These are phyloP conservation scores for Malassezia dermatis DNA, from an alignment of 1,284 basidiomycete genomes.

Conservation along the genomic window DNA sequence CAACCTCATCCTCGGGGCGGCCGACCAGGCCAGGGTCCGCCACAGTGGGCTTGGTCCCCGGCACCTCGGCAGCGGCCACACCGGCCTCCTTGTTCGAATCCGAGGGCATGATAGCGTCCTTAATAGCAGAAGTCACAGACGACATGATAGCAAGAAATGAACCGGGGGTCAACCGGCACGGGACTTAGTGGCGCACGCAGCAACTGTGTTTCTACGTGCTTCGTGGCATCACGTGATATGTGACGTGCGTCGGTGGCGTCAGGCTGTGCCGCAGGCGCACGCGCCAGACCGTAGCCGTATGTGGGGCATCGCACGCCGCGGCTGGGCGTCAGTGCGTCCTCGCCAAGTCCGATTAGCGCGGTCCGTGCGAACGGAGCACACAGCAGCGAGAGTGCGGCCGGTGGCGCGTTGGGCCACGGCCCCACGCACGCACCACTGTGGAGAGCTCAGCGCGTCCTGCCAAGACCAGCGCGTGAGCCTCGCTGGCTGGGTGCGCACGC, in stretches of 20 bases:
- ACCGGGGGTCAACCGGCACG: background rate
- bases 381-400: background rate
- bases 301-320: background rate
- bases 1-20: background rate
- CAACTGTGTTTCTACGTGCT: background rate
- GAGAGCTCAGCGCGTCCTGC: constrained; percentile 55
- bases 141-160: background rate
- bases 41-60: background rate
- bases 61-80: background rate
- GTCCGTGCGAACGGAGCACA: background rate
- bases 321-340: background rate
- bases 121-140: background rate
- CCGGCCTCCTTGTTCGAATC: background rate
- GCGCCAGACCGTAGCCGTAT: background rate
- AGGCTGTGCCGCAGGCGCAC: background rate
- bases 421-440: constrained; percentile 59
- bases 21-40: background rate
- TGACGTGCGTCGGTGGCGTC: background rate
- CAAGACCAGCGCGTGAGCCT: constrained; percentile 59
- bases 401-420: constrained; percentile 53
- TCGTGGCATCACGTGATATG: background rate
- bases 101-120: background rate
- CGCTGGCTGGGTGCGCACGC: constrained; percentile 66
- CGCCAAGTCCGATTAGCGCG: background rate
- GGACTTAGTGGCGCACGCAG: background rate